phyloP scores from a whole-genome alignment of 2,329 filamentous ascomycete genomes.

The Fusarium citri region DNA sequence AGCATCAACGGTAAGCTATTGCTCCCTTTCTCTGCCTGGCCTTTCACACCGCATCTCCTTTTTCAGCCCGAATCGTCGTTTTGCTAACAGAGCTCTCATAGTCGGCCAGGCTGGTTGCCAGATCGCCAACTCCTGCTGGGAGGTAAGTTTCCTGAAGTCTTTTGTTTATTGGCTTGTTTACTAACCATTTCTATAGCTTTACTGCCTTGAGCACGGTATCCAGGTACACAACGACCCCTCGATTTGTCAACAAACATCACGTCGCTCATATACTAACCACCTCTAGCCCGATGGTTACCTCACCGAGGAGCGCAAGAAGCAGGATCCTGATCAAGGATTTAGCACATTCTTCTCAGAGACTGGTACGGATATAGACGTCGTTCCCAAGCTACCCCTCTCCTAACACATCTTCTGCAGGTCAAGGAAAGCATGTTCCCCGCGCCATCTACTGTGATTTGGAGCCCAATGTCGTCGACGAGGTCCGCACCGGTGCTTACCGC shows the following conservation, averaged over 20 bases:
- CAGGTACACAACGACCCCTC: slow-evolving; percentile 73
- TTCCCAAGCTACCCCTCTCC: slow-evolving; percentile 13
- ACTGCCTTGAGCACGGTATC: slow-evolving; percentile 99
- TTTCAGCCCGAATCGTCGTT: neutral
- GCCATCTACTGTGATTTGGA: slow-evolving; percentile 99
- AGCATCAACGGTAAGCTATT: slow-evolving; percentile 90
- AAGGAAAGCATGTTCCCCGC: slow-evolving; percentile 98
- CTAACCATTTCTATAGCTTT: slow-evolving; percentile 73
- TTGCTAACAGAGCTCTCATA: slow-evolving; percentile 70
- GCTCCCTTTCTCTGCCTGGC: slow-evolving; percentile 45
- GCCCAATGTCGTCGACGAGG: slow-evolving; percentile 99
- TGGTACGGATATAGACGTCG: slow-evolving; percentile 67
- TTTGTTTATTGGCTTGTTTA: slow-evolving; percentile 44
- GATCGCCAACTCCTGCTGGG: slow-evolving; percentile 99
- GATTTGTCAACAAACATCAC: slow-evolving; percentile 39
- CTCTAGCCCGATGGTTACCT: slow-evolving; percentile 95
- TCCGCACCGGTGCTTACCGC: slow-evolving; percentile 96
- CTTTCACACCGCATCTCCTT: slow-evolving; percentile 59
- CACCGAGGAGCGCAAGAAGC: slow-evolving; percentile 95
- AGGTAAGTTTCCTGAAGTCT: slow-evolving; percentile 74
- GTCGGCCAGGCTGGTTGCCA: slow-evolving; percentile 99
- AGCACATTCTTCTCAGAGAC: slow-evolving; percentile 99
- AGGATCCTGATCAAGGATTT: slow-evolving; percentile 95
- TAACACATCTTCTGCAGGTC: slow-evolving; percentile 66
- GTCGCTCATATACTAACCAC: slow-evolving; percentile 27